phyloP scores from a whole-genome alignment of 371 early-diverging fungal genomes.

The Coemansia sp. region DNA sequence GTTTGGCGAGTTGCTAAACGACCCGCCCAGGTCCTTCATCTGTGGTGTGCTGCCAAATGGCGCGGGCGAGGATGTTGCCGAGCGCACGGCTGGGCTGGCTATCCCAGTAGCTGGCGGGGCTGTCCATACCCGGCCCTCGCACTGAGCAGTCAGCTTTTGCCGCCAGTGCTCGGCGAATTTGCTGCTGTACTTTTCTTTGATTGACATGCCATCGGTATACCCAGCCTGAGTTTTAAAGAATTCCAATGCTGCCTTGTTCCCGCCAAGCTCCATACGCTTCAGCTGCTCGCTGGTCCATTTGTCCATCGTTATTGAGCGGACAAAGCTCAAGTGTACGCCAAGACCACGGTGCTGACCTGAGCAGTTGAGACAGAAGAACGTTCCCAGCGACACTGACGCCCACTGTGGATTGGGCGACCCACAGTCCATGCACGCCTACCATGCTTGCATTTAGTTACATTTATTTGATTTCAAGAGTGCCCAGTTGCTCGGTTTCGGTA shows the following conservation, averaged over 20 bases:
- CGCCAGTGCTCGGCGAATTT: constrained; percentile 85
- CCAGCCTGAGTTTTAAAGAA: constrained; percentile 88
- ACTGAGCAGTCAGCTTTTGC: constrained; percentile 81
- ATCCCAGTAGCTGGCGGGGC: constrained; percentile 48
- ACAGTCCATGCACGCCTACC: constrained; percentile 78
- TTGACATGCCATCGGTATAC: constrained; percentile 72
- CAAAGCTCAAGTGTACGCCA: constrained; percentile 95
- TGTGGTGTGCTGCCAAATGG: constrained; percentile 20
- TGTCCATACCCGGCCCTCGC: constrained; percentile 72
- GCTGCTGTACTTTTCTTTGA: constrained; percentile 81
- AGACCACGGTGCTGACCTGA: constrained; percentile 89
- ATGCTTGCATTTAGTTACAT: not conserved
- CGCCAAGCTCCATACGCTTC: constrained; percentile 93
- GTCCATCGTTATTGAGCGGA: constrained; percentile 96
- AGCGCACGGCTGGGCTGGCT: constrained; percentile 21
- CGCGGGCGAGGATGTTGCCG: constrained; percentile 19
- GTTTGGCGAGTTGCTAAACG: constrained; percentile 10
- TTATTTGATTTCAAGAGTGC: not conserved
- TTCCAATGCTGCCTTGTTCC: constrained; percentile 83
- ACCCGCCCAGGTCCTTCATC: constrained; percentile 7
- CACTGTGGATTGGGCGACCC: constrained; percentile 80
- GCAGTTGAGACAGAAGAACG: constrained; percentile 96
- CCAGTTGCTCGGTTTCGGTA: not conserved
- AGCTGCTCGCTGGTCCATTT: constrained; percentile 94
- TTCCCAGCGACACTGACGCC: constrained; percentile 94